Base-by-base conservation (phyloP, 208 protist genomes). In the Crithidia acanthocephali region DNA sequence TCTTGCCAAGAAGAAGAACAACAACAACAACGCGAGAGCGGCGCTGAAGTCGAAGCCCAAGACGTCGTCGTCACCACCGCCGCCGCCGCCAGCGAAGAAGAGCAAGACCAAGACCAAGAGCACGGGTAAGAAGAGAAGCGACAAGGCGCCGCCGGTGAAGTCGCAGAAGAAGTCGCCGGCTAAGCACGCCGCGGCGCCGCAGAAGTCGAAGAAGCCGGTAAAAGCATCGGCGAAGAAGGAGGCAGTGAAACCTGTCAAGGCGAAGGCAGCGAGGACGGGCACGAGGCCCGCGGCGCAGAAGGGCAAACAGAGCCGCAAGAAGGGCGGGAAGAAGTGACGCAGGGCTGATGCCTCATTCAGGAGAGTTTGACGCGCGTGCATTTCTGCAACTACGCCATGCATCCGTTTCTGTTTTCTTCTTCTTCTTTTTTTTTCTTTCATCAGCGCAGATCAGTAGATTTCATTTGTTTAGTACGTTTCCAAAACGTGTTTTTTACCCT, bases 211-310 rank as follows among this genome's bases (percentile, higher is more conserved):
- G 48, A 23, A 20, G 13, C 45, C 42, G 30, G 40, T 48, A 37
- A 59, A 52, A 51, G 20, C 55, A 10, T 10, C 32, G 66, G 15
- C 27, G 28, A 72, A 65, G 64, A 80, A 74, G 64, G 16, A 60
- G 22, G 1, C 50, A 60, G 44, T 11, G 25, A 69, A 71, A 55
- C 56, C 66, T 23, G 9, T 33, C 23, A 61, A 66, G 35, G 58
- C 20, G 18, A 62, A 20, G 23, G 37, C 11, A 45, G 4, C 22
- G 20, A 52, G 27, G 61, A 8, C 18, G 0, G 56, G 40, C 20
- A 69, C 44, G 51, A 51, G 37, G 35, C 52, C 15, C 16, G 27
- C 42, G 0, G 45, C 45, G 25, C n/a, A 32, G 25, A 27, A 62
- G 50, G 28, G 37, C 13, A 40, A 61, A 33, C 47, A 35, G 67